A percentile compares a stretch with the other conserved stretches of the same genome.
Conservation (phyloP, 768 basidiomycete species). For the Termitomyces sp. region DNA sequence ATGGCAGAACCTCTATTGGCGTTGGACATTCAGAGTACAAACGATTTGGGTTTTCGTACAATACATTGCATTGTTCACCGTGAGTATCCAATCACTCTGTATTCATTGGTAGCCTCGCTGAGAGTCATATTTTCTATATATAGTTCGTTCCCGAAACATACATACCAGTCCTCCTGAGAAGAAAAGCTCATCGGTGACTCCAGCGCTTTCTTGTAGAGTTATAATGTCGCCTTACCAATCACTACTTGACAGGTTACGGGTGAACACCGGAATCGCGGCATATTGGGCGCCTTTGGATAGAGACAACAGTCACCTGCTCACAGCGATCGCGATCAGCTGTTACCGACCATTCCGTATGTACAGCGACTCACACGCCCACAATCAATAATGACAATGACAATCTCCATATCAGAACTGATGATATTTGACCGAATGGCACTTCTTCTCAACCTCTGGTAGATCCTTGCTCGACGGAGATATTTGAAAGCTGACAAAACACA, state of each 20-base stretch:
- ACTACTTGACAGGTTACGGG: conserved; percentile 44
- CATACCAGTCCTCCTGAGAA: conserved; percentile 54
- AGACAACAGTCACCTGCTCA: conserved; percentile 39
- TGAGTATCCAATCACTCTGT: conserved; percentile 25
- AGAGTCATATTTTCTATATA: not conserved
- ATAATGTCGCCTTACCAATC: not conserved
- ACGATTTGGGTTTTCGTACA: conserved; percentile 68
- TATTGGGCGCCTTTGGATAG: conserved; percentile 64
- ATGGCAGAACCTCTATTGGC: conserved; percentile 55
- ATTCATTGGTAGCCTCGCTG: not conserved
- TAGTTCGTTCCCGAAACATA: conserved; percentile 77
- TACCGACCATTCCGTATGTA: conserved; percentile 71
- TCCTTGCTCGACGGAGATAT: not conserved
- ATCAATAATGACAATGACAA: not conserved
- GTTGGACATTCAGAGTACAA: conserved; percentile 77
- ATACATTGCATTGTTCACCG: conserved; percentile 48
- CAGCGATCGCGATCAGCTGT: conserved; percentile 56
- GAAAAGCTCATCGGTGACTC: conserved; percentile 53
- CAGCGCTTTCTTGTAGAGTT: not conserved
- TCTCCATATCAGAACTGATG: conserved; percentile 47
- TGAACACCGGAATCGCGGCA: conserved; percentile 48
- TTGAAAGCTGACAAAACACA: conserved; percentile 24
- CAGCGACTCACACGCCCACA: not conserved
- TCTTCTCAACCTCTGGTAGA: conserved; percentile 67
- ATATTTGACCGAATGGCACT: conserved; percentile 75